These are phyloP conservation scores for Alternaria tenuissima DNA, from an alignment of 2,329 filamentous ascomycete species.

Conservation along the genomic window DNA sequence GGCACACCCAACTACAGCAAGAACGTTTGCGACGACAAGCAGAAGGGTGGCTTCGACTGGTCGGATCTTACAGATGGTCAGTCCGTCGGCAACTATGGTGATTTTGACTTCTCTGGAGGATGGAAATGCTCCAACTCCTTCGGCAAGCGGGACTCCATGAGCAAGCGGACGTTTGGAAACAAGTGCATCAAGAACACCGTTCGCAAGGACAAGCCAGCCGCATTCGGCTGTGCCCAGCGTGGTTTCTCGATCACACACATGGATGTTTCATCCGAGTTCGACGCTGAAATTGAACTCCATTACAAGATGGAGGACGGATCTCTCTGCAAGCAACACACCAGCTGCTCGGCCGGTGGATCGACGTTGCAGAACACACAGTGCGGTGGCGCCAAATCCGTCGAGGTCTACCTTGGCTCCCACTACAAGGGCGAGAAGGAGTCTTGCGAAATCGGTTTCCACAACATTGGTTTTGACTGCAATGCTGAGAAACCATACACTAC, in stretches of 20 bases:
- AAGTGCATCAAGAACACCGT: conserved; percentile 57
- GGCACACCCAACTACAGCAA: conserved; percentile 74
- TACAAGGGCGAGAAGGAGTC: conserved; percentile 60
- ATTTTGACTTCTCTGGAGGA: conserved; percentile 70
- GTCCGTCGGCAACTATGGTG: conserved; percentile 70
- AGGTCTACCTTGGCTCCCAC: conserved; percentile 66
- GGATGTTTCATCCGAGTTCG: conserved; percentile 76
- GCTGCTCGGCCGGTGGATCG: conserved; percentile 72
- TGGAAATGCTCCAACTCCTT: conserved; percentile 73
- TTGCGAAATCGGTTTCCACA: conserved; percentile 78
- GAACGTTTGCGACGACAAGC: conserved; percentile 78
- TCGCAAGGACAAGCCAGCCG: conserved; percentile 60
- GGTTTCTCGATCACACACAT: conserved; percentile 80
- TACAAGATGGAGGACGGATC: conserved; percentile 86
- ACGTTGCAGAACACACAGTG: conserved; percentile 86
- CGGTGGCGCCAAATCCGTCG: conserved; percentile 85
- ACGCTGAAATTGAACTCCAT: conserved; percentile 83
- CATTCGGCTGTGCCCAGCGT: conserved; percentile 71
- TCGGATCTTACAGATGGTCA: conserved; percentile 60
- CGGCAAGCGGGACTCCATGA: conserved; percentile 65
- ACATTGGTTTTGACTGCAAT: conserved; percentile 77
- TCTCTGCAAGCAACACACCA: conserved; percentile 76
- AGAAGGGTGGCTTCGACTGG: conserved; percentile 78
- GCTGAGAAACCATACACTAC: conserved; percentile 34
- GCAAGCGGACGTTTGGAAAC: conserved; percentile 54